These are phyloP conservation scores for Kitagawia praeruptora DNA, from an alignment of 129 eudicot species.

Conservation along the genomic window DNA sequence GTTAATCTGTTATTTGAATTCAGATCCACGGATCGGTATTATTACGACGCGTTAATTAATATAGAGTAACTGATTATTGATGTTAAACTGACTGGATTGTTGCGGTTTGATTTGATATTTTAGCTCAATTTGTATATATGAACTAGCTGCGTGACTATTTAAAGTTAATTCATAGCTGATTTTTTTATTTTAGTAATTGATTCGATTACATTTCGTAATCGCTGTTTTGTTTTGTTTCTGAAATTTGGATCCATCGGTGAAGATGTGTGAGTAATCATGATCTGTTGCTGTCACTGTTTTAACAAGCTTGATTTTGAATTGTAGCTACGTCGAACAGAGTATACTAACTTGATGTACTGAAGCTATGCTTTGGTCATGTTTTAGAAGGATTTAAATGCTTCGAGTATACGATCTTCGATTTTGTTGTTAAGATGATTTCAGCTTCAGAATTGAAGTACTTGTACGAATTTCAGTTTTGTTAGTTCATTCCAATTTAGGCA, in stretches of 20 bases:
- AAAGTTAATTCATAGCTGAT: background rate
- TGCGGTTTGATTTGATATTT: background rate
- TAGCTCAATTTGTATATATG: background rate
- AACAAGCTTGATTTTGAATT: background rate
- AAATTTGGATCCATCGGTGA: background rate
- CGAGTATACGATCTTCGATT: background rate
- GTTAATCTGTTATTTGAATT: background rate
- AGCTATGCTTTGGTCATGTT: background rate
- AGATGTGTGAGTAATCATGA: background rate
- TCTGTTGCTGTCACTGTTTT: background rate
- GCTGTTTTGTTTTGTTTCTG: background rate
- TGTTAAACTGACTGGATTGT: background rate
- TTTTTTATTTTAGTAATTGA: background rate
- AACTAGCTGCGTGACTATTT: background rate
- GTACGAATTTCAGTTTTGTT: background rate
- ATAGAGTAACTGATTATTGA: background rate
- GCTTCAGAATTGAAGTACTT: background rate
- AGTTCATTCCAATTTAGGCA: background rate
- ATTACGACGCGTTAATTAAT: background rate
- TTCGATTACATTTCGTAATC: background rate
- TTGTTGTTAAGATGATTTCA: background rate
- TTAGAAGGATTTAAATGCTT: background rate
- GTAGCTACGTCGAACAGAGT: background rate
- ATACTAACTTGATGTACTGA: background rate
- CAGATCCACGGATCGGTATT: background rate